Evolutionary conservation across 495 filamentous ascomycete species (phyloP).

Genomic region (Penicillium roqueforti): DNA sequence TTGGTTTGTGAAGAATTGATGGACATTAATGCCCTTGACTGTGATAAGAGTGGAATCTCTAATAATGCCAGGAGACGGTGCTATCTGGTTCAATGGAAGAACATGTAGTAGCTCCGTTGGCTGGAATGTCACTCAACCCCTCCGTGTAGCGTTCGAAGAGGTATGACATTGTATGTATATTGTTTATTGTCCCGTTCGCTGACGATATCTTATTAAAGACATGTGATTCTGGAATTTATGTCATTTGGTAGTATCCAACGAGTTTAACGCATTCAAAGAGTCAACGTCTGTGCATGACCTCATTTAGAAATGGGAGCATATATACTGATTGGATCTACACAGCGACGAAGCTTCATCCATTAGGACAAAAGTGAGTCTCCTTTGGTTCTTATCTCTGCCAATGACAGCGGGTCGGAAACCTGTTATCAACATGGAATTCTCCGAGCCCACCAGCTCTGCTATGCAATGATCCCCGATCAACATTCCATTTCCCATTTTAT

Average conservation of each 20-base stretch:
- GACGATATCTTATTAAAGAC: background rate
- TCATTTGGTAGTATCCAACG: background rate
- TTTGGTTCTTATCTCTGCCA: background rate
- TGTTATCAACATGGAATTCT: background rate
- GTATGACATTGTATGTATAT: background rate
- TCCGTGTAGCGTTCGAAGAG: background rate
- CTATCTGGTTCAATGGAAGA: background rate
- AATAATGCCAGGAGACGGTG: background rate
- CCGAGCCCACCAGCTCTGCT: background rate
- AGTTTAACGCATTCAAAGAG: background rate
- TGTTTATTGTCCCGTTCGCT: background rate
- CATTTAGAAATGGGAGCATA: background rate
- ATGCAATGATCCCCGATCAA: slow-evolving; percentile 9
- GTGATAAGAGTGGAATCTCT: background rate
- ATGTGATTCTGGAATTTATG: background rate
- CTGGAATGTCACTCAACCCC: background rate
- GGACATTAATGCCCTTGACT: background rate
- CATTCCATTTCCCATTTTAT: slow-evolving; percentile 14
- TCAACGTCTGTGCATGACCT: background rate
- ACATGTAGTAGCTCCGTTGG: background rate
- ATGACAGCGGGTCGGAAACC: background rate
- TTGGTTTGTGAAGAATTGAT: background rate
- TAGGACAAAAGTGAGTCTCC: background rate
- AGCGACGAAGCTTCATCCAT: background rate
- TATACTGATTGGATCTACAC: background rate